Evolutionary conservation across 2,329 filamentous ascomycete genomes (phyloP), one percentile per base, ranked within the genome.

Genomic region (Ambrosiella beaveri): DNA sequence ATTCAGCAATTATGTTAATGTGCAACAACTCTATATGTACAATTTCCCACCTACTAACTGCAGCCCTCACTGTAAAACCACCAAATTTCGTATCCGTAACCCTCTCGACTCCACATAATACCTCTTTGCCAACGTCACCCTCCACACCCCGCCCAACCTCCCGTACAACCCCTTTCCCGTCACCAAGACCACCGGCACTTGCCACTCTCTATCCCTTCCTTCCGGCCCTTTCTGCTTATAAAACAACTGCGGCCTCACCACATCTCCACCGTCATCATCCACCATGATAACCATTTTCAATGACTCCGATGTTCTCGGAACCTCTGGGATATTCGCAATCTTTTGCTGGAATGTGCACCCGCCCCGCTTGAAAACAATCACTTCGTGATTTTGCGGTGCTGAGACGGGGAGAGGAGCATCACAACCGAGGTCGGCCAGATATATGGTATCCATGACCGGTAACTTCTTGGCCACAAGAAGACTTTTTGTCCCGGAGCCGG

Each of bases 131-230:
- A 96, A 72, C 0, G 88, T 89, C 1, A 96, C 69, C 2, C 80
- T 82, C 57, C 73, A 75, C n/a, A 85, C 81, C 50, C 73, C 71
- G 47, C 70, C 74, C 38, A 96, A 73, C 59, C 82, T 70, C 36
- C 77, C 75, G 64, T 88, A 85, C 9, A 79, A 80, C 0, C 86
- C 88, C 0, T 81, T 81, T 7, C 68, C 70, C 0, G 86, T 19
- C 88, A 95, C 79, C 79, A 97, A 86, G 44, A 95, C 76, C 79
- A 96, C 81, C 11, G 86, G 80, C 41, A 97, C 84, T 1, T 83
- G 84, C 64, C 89, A 76, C 47, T 81, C 78, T 9, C 89, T 73
- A 57, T 77, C 75, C 56, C 89, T 73, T 0, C 89, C 88, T 2
- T 75, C 77, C 0, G 83, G 80, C 1, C 85, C 89, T 54, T 74